Base-by-base conservation (phyloP, 306 rosid genomes). In the Calophaca sinica region DNA sequence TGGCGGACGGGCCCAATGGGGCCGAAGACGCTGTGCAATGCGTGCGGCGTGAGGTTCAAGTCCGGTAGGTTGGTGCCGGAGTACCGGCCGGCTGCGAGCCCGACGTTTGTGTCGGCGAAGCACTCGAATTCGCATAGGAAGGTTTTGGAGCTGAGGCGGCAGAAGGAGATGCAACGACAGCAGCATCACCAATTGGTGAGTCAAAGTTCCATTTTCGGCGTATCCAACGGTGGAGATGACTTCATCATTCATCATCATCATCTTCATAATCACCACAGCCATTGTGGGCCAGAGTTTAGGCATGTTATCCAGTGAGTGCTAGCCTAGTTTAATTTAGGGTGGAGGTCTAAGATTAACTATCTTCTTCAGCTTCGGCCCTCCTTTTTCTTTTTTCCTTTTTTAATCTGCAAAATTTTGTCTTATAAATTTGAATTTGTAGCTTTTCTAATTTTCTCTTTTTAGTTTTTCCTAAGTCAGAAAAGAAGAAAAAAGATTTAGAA, bases 1-100 rank as follows among this genome's bases (percentile, higher is more conserved):
- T 89, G 94, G 94, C 73, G 94, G 6, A 89, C 94, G 0, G 94
- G 94, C 14, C 94, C 94, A 0, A 80, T 87, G 94, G 94, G 94
- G 5, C 91, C 94, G 29, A 89, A 89, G 54, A 89, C 94, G 0
- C 84, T 89, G 0, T 89, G 94, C 71, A 89, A 89, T 50, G 94
- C 94, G 5, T 89, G 94, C 3, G 94, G 94, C 2, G 94, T 89
- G 44, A 79, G 94, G 68, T 89, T 80, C 65, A 89, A 89, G 63
- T 87, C 91, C 7, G 94, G 94, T 1, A 72, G 94, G 72, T 41
- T 89, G 28, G 91, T 89, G 53, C 81, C 94, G 28, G 94, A 89
- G 73, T 89, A 89, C 65, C 78, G 94, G 0, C 94, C 94, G 4
- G 91, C 90, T 6, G 86, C 94, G 69, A 89, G 94, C 41, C 94